Conservation (phyloP, 2,329 filamentous ascomycete species). For the Sporothrix inflata region DNA sequence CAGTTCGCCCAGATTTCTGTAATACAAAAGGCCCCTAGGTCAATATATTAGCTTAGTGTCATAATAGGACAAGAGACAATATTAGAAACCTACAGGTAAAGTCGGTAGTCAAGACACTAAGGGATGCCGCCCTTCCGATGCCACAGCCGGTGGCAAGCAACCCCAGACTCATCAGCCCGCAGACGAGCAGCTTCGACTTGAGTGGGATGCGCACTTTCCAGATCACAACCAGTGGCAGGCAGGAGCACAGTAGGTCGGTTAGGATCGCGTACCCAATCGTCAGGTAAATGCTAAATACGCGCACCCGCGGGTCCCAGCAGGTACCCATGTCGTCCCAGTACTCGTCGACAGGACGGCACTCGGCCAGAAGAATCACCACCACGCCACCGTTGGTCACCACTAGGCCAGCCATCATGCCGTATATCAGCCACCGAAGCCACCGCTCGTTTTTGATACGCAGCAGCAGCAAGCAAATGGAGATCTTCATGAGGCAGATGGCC, state of each 20-base stretch:
- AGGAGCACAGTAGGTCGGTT: slow-evolving; percentile 37
- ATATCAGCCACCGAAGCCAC: slow-evolving; percentile 40
- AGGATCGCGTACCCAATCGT: slow-evolving; percentile 40
- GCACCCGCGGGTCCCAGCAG: slow-evolving; percentile 41
- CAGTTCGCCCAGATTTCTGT: slow-evolving; percentile 37
- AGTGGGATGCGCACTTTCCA: slow-evolving; percentile 42
- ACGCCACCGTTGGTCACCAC: slow-evolving; percentile 41
- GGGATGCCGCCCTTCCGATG: slow-evolving; percentile 36
- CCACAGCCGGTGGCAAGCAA: slow-evolving; percentile 38
- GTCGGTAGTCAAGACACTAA: slow-evolving; percentile 36
- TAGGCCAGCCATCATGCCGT: slow-evolving; percentile 40
- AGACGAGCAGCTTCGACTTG: slow-evolving; percentile 40
- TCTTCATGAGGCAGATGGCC: slow-evolving; percentile 46
- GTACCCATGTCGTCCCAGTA: slow-evolving; percentile 41
- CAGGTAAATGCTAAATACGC: slow-evolving; percentile 43
- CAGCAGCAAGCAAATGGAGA: slow-evolving; percentile 48
- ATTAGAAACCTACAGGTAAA: slow-evolving; percentile 36
- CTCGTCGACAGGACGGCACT: slow-evolving; percentile 39
- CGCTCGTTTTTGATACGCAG: slow-evolving; percentile 47
- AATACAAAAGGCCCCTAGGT: slow-evolving; percentile 41
- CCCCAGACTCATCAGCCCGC: slow-evolving; percentile 43
- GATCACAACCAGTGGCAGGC: slow-evolving; percentile 41
- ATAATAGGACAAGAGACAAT: neutral
- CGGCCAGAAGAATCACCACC: slow-evolving; percentile 42
- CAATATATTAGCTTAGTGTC: neutral